phyloP scores from a whole-genome alignment of 2,329 filamentous ascomycete genomes.

The Calonectria crousiana region DNA sequence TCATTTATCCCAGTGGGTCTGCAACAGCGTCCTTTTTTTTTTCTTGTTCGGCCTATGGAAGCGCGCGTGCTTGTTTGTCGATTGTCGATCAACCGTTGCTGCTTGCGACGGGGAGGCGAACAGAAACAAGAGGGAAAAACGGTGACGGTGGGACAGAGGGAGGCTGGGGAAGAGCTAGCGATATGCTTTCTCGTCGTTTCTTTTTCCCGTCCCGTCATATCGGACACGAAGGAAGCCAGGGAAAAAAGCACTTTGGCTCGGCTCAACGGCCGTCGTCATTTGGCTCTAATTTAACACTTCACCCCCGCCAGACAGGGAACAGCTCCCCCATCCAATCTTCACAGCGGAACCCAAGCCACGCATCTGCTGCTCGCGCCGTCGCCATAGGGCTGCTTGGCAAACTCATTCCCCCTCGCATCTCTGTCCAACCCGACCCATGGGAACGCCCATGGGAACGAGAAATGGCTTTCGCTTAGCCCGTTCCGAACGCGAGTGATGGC shows the following conservation, averaged over 20 bases:
- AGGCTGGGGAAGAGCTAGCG: neutral
- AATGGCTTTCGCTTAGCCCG: neutral
- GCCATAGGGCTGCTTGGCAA: slow-evolving; percentile 7
- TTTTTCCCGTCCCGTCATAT: neutral
- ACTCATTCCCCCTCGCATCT: neutral
- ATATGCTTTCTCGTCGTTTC: neutral
- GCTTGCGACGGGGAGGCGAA: neutral
- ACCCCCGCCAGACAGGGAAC: neutral
- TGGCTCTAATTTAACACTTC: neutral
- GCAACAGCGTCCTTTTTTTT: neutral
- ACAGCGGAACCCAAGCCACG: neutral
- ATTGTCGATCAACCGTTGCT: neutral
- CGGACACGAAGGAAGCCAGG: neutral
- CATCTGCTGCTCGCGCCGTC: neutral
- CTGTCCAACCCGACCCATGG: neutral
- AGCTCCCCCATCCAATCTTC: neutral
- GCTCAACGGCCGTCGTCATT: slow-evolving; percentile 4
- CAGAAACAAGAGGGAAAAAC: neutral
- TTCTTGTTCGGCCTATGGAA: neutral
- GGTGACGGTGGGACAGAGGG: neutral
- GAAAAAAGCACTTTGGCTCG: neutral
- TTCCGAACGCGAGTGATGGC: neutral
- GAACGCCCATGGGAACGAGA: neutral
- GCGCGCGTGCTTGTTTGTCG: neutral
- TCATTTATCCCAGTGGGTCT: slow-evolving; percentile 10